Conservation (phyloP, 2,329 filamentous ascomycete genomes). For the Xylariaceae sp. region DNA sequence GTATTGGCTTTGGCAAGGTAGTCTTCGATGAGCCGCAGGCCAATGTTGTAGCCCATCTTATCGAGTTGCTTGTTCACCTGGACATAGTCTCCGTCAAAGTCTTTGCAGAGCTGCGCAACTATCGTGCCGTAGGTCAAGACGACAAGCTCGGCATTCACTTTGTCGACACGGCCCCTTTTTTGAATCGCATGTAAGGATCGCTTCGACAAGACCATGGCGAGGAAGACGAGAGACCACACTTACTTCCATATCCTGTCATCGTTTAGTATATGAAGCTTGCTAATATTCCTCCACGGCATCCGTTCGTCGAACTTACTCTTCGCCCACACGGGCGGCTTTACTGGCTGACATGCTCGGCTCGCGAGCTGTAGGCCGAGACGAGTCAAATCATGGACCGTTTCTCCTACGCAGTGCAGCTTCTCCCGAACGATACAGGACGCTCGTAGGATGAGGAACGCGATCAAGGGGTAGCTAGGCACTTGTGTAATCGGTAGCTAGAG, state of each 20-base stretch:
- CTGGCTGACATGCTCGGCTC: slow-evolving; percentile 49
- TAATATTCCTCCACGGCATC: background rate
- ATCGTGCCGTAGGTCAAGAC: slow-evolving; percentile 97
- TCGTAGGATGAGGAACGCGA: background rate
- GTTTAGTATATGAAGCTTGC: slow-evolving; percentile 18
- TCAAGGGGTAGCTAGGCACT: background rate
- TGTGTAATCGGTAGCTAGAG: background rate
- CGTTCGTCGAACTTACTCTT: slow-evolving; percentile 47
- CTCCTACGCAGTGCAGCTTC: background rate
- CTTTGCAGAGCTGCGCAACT: slow-evolving; percentile 91
- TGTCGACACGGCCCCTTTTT: slow-evolving; percentile 82
- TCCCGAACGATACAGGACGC: background rate
- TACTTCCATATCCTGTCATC: slow-evolving; percentile 80
- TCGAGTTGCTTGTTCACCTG: slow-evolving; percentile 98
- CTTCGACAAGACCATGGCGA: background rate
- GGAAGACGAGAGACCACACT: slow-evolving; percentile 37
- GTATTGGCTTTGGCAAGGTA: slow-evolving; percentile 94
- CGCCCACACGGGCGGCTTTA: slow-evolving; percentile 57
- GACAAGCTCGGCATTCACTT: slow-evolving; percentile 95
- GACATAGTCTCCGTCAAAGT: slow-evolving; percentile 88
- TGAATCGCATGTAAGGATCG: slow-evolving; percentile 15
- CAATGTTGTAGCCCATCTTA: slow-evolving; percentile 99
- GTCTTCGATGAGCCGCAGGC: slow-evolving; percentile 90
- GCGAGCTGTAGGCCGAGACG: slow-evolving; percentile 23
- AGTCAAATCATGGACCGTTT: slow-evolving; percentile 26